Conservation (phyloP, 176 grass and related monocot species). For the Chloris gayana region DNA sequence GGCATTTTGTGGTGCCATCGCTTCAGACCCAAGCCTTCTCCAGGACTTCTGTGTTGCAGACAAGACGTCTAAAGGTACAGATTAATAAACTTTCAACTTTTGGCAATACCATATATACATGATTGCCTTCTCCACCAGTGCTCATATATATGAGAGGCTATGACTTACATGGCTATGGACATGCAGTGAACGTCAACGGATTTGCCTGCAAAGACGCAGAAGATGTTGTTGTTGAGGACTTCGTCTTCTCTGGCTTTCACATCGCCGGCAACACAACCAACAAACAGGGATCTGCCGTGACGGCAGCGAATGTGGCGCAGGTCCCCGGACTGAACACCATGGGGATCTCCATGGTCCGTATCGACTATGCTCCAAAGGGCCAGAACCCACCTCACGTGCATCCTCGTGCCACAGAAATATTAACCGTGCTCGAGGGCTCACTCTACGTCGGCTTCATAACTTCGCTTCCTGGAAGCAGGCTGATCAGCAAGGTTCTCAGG, state of each 20-base stretch:
- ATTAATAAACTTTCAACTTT: neutral
- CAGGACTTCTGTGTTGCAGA: slow-evolving; percentile 24
- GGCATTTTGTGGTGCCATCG: neutral
- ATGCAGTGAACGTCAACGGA: neutral
- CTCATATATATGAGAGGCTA: neutral
- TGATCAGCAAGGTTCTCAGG: slow-evolving; percentile 23
- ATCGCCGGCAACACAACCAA: slow-evolving; percentile 39
- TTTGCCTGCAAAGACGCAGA: slow-evolving; percentile 29
- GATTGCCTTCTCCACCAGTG: neutral
- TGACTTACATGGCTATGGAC: neutral
- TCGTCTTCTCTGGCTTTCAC: slow-evolving; percentile 9
- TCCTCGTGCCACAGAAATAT: slow-evolving; percentile 39
- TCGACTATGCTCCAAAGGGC: slow-evolving; percentile 43
- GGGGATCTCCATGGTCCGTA: slow-evolving; percentile 29
- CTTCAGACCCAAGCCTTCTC: neutral
- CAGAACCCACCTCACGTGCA: slow-evolving; percentile 52
- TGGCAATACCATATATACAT: neutral
- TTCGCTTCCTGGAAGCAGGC: slow-evolving; percentile 24
- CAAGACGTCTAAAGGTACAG: slow-evolving; percentile 3
- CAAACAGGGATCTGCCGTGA: slow-evolving; percentile 34
- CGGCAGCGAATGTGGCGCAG: slow-evolving; percentile 31
- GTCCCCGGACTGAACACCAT: slow-evolving; percentile 44
- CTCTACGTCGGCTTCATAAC: slow-evolving; percentile 52
- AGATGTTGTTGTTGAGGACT: slow-evolving; percentile 26
- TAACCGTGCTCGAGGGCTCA: slow-evolving; percentile 45